phyloP scores from a whole-genome alignment of 805 yeast genomes.

The Kodamaea kaohsiungensis region DNA sequence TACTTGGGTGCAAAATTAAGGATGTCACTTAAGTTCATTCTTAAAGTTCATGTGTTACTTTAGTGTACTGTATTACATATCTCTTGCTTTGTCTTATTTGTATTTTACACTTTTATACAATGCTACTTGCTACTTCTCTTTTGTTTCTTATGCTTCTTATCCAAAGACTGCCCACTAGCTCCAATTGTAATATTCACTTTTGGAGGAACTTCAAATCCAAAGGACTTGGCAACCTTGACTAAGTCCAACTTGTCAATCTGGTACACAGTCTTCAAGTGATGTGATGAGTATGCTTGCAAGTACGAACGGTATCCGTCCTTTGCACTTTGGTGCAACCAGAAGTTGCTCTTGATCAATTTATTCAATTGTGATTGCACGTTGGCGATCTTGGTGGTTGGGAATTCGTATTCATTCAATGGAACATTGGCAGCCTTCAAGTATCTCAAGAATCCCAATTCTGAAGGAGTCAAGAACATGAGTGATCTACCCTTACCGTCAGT shows the following conservation, averaged over 20 bases:
- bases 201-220: conserved; percentile 94
- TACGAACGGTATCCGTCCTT: conserved; percentile 97
- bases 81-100: background rate
- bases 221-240: conserved; percentile 91
- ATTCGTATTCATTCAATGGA: conserved; percentile 95
- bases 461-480: conserved; percentile 91
- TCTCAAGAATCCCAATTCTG: conserved; percentile 90
- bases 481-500: conserved; percentile 87
- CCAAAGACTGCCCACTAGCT: conserved; percentile 73
- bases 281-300: conserved; percentile 96
- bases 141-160: conserved; percentile 49
- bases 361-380: conserved; percentile 93
- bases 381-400: conserved; percentile 91
- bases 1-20: background rate
- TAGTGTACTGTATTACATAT: too few species aligned
- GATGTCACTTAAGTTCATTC: too few species aligned
- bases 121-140: conserved; percentile 22
- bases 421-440: conserved; percentile 96
- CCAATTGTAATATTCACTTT: conserved; percentile 96
- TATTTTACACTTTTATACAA: conserved; percentile 4
- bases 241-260: conserved; percentile 94
- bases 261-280: conserved; percentile 93
- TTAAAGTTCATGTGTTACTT: too few species aligned
- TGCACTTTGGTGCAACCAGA: conserved; percentile 92
- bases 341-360: conserved; percentile 86